Conservation (phyloP, 768 basidiomycete species). For the Heimioporus sp. region DNA sequence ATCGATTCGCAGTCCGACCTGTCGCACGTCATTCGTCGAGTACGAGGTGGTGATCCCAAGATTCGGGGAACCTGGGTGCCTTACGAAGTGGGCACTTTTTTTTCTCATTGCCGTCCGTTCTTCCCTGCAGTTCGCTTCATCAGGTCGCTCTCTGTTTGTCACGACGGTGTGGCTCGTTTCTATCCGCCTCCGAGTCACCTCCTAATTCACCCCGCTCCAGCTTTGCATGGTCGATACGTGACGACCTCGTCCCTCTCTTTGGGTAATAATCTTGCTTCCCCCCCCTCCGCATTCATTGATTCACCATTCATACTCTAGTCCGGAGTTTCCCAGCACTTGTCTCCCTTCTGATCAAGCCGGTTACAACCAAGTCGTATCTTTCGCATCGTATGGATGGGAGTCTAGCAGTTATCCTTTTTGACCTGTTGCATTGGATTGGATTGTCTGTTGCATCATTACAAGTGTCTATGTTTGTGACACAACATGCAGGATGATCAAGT, state of each 20-base stretch:
- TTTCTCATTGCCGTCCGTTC: constrained; percentile 8
- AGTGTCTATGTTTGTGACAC: too few relatives aligned
- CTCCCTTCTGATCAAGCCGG: constrained; percentile 84
- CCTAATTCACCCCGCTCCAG: constrained; percentile 37
- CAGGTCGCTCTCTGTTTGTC: constrained; percentile 79
- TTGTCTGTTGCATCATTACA: too few relatives aligned
- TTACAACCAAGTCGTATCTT: constrained; percentile 77
- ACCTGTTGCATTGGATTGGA: too few relatives aligned
- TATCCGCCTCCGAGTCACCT: not conserved
- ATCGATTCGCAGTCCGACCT: constrained; percentile 89
- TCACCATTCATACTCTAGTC: constrained; percentile 44
- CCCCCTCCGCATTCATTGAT: not conserved
- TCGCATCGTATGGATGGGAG: constrained; percentile 30
- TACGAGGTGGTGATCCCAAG: constrained; percentile 86
- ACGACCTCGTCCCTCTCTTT: constrained; percentile 84
- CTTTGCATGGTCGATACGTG: constrained; percentile 85
- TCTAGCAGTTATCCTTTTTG: too few relatives aligned
- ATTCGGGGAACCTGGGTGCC: constrained; percentile 96
- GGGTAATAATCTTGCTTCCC: constrained; percentile 49
- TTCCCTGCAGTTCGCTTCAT: constrained; percentile 20
- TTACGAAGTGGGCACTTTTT: constrained; percentile 59
- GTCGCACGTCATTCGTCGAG: constrained; percentile 75
- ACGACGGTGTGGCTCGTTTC: constrained; percentile 52
- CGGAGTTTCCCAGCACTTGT: constrained; percentile 81
- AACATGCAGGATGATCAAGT: too few relatives aligned